Base-by-base conservation (phyloP, 768 basidiomycete species). In the Russula emetica region DNA sequence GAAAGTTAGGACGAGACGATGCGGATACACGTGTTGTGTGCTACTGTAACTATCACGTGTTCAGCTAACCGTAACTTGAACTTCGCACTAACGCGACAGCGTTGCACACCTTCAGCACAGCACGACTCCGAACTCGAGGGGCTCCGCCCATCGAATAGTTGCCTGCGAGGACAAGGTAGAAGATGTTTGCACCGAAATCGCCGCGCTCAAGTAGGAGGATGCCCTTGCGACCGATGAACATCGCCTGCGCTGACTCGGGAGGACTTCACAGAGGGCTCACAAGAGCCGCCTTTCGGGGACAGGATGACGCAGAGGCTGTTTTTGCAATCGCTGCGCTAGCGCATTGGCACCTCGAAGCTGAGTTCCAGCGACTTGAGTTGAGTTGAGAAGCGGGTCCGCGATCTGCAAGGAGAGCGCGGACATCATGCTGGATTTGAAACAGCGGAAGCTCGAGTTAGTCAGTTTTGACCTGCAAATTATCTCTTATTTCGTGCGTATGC, bases 401-500 rank as follows among this genome's bases (percentile, higher is more conserved):
- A 81, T 18, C 74, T 94, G 59, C 84, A 92, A 72, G 68, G 88
- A 90, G 70, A 93, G 88, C 70, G 89, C 93, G 10, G 85, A 86
- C 70, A 93, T 95, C 28, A 28, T 28, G 28, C 28, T 28, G 28
- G 28, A 28, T 28, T 28, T 4, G 28, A 28, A 28, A 4, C 28
- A 28, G 28, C 28, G 4, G 28, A 28, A 4, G 28, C n/a, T n/a
- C n/a, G n/a, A n/a, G n/a, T n/a, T n/a, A n/a, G n/a, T 28, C 28
- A 28, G 28, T 28, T 28, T 28, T 28, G 2, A 28, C 4, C 28
- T 28, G 28, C 28, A 4, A 2, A 28, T 28, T 28, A 28, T 28
- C 28, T 28, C 28, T 28, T 2, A 28, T 28, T 28, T 28, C 28
- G 28, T 28, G 28, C 28, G 28, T 28, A 28, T 28, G 28, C 28